Evolutionary conservation across 345 rosid species (phyloP).

Genomic region (Mallotus nudiflorus): DNA sequence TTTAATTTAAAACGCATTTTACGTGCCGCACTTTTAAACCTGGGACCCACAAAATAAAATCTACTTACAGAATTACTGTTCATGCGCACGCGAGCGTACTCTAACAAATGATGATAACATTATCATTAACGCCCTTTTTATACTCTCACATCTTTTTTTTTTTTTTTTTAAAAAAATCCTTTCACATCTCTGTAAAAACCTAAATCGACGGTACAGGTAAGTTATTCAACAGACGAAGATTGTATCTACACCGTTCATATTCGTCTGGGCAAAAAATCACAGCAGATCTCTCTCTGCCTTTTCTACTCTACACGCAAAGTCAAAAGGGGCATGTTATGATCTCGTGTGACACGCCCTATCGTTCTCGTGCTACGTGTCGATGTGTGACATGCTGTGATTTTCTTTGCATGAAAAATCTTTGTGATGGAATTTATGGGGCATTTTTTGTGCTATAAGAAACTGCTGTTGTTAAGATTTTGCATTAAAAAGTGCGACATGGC

Average conservation of each 20-base stretch:
- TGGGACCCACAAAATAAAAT: slow-evolving; percentile 33
- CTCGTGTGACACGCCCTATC: slow-evolving; percentile 10
- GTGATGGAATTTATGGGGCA: neutral
- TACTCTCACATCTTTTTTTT: too few species aligned
- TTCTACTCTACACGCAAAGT: neutral
- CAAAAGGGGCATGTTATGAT: neutral
- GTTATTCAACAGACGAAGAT: neutral
- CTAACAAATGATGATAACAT: slow-evolving; percentile 27
- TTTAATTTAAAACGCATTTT: too few species aligned
- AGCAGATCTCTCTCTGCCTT: slow-evolving; percentile 23
- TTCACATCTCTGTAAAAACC: slow-evolving; percentile 21
- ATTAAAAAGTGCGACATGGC: too few species aligned
- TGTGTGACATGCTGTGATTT: neutral
- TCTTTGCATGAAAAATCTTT: neutral
- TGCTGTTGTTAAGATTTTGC: too few species aligned
- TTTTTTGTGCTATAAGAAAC: too few species aligned
- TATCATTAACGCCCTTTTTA: slow-evolving; percentile 22
- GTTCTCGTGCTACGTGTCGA: neutral
- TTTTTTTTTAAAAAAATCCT: too few species aligned
- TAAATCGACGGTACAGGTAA: neutral
- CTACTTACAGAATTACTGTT: slow-evolving; percentile 29
- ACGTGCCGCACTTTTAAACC: slow-evolving; percentile 16
- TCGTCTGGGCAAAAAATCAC: slow-evolving; percentile 2
- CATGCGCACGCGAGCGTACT: slow-evolving; percentile 41
- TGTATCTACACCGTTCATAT: slow-evolving; percentile 16